Evolutionary conservation across 495 filamentous ascomycete species (phyloP).

Genomic region (Chaetomidium leptoderma): DNA sequence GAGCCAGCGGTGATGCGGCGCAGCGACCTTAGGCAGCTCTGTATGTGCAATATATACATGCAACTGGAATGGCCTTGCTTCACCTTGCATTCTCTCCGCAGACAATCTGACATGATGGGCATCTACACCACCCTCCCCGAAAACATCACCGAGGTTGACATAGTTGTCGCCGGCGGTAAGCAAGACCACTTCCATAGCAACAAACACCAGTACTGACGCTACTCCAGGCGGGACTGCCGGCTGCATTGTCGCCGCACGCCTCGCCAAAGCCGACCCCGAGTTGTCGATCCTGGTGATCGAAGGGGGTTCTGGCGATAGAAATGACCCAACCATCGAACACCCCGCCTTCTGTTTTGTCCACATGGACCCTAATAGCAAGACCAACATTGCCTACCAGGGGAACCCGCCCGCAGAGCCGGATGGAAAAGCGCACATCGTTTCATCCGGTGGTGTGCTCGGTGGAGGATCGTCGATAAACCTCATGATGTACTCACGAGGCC

Average conservation of each 20-base stretch:
- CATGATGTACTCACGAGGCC: slow-evolving; percentile 46
- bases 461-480: slow-evolving; percentile 59
- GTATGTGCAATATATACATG: too few relatives aligned
- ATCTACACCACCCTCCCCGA: slow-evolving; percentile 31
- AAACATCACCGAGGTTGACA: slow-evolving; percentile 33
- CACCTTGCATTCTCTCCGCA: too few relatives aligned
- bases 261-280: slow-evolving; percentile 44
- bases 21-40: too few relatives aligned
- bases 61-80: too few relatives aligned
- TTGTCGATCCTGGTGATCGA: slow-evolving; percentile 52
- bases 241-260: slow-evolving; percentile 46
- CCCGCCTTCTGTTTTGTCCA: slow-evolving; percentile 38
- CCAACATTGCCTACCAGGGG: slow-evolving; percentile 35
- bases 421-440: slow-evolving; percentile 47
- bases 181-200: slow-evolving; percentile 2
- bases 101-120: slow-evolving; percentile 32
- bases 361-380: slow-evolving; percentile 31
- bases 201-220: slow-evolving; percentile 6
- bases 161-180: slow-evolving; percentile 37
- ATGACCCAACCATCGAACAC: slow-evolving; percentile 39
- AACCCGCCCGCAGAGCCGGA: slow-evolving; percentile 23
- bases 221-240: slow-evolving; percentile 39
- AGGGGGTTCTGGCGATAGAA: slow-evolving; percentile 42
- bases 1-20: too few relatives aligned
- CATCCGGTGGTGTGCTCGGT: slow-evolving; percentile 52